Evolutionary conservation across 345 rosid genomes (phyloP).

Genomic region (Melaleuca alternifolia): DNA sequence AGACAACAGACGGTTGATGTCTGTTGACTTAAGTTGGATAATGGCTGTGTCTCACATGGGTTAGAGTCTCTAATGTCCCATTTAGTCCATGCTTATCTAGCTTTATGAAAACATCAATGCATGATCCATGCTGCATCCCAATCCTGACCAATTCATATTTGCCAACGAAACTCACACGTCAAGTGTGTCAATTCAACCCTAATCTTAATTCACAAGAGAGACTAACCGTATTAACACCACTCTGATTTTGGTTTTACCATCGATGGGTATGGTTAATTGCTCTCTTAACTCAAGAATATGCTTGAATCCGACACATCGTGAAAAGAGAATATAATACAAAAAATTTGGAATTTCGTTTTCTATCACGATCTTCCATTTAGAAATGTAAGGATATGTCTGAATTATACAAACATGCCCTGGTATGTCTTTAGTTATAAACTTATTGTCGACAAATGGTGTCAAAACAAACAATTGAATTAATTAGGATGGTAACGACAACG

Average conservation of each 20-base stretch:
- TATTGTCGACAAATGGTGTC: neutral
- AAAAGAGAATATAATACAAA: neutral
- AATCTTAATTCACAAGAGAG: neutral
- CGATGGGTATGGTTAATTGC: neutral
- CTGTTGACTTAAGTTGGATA: neutral
- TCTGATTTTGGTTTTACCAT: neutral
- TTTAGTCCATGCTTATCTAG: neutral
- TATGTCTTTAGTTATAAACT: neutral
- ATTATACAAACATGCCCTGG: neutral
- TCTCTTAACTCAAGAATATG: neutral
- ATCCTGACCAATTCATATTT: neutral
- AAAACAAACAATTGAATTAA: neutral
- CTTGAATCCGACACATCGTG: neutral
- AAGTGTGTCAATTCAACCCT: neutral
- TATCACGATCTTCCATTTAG: neutral
- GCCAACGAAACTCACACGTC: neutral
- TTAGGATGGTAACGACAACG: neutral
- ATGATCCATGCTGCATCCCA: neutral
- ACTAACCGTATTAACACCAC: neutral
- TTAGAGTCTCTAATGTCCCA: neutral
- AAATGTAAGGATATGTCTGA: neutral
- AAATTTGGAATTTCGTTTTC: neutral
- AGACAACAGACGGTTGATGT: neutral
- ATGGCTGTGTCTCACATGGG: neutral
- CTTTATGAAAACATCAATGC: neutral